A percentile compares a stretch with the other conserved stretches of the same genome.
phyloP scores from a whole-genome alignment of 2,329 filamentous ascomycete genomes.

The Alternaria solani region DNA sequence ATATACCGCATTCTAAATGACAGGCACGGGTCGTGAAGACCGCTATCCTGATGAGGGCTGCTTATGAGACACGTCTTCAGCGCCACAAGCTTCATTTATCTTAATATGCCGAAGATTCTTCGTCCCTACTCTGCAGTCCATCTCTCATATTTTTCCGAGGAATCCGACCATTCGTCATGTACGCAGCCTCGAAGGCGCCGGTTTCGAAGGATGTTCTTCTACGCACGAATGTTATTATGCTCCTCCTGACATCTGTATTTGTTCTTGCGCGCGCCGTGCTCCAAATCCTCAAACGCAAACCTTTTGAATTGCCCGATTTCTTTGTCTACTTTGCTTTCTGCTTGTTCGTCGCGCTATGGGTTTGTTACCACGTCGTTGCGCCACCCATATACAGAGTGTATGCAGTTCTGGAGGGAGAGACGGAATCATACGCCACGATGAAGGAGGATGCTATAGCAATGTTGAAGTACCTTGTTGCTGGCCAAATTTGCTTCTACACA shows the following conservation, averaged over 20 bases:
- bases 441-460: conserved; percentile 39
- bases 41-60: neutral
- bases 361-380: conserved; percentile 45
- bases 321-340: conserved; percentile 38
- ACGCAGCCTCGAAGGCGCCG: conserved; percentile 8
- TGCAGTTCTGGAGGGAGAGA: conserved; percentile 32
- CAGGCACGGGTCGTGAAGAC: neutral
- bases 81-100: neutral
- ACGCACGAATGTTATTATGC: conserved; percentile 21
- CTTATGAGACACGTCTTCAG: neutral
- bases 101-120: neutral
- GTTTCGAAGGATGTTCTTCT: conserved; percentile 16
- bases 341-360: conserved; percentile 36
- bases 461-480: conserved; percentile 49
- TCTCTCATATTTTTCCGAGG: neutral
- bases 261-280: conserved; percentile 15
- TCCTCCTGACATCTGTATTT: conserved; percentile 24
- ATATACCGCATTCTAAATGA: neutral
- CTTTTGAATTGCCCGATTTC: conserved; percentile 22
- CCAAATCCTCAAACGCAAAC: conserved; percentile 17
- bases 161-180: neutral
- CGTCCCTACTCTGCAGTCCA: neutral
- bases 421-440: conserved; percentile 38
- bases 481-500: conserved; percentile 41
- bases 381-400: conserved; percentile 44